Evolutionary conservation across 192 early-diverging fungal genomes (phyloP).

Genomic region (Pilobolus umbonatus): DNA sequence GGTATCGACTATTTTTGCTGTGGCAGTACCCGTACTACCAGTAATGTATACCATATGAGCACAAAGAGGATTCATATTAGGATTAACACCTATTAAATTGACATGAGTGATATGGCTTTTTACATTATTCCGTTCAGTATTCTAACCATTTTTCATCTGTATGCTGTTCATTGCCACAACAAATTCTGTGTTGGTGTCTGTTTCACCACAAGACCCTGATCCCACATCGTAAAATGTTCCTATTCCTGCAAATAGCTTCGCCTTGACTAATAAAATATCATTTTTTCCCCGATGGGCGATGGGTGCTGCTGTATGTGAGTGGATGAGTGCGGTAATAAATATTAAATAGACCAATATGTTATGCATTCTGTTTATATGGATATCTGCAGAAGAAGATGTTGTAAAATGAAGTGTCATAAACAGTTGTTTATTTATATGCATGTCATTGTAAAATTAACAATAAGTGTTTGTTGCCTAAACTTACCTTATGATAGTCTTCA

Average conservation of each 20-base stretch:
- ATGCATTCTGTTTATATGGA: too few relatives aligned
- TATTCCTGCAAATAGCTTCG: conserved; percentile 5
- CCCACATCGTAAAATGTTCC: conserved; percentile 31
- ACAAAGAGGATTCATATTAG: conserved; percentile 24
- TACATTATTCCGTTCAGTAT: too few relatives aligned
- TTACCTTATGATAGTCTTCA: too few relatives aligned
- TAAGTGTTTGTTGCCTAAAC: too few relatives aligned
- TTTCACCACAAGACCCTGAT: conserved; percentile 29
- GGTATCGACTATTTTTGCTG: conserved; percentile 18
- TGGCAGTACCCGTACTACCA: conserved; percentile 4
- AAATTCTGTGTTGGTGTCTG: conserved; percentile 21
- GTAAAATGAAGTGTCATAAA: neutral
- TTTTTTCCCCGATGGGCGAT: too few relatives aligned
- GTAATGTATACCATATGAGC: conserved; percentile 15
- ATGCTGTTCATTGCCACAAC: conserved; percentile 27
- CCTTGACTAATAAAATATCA: too few relatives aligned
- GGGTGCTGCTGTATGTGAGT: too few relatives aligned
- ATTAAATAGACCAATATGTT: neutral
- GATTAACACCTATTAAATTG: conserved; percentile 23
- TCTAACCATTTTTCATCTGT: conserved; percentile 30
- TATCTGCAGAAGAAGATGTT: too few relatives aligned
- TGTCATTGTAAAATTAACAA: too few relatives aligned
- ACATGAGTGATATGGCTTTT: neutral
- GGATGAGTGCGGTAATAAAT: neutral
- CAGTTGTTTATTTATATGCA: neutral